These are phyloP conservation scores for Lasiosphaeria hispida DNA, from an alignment of 495 filamentous ascomycete genomes.

Conservation along the genomic window DNA sequence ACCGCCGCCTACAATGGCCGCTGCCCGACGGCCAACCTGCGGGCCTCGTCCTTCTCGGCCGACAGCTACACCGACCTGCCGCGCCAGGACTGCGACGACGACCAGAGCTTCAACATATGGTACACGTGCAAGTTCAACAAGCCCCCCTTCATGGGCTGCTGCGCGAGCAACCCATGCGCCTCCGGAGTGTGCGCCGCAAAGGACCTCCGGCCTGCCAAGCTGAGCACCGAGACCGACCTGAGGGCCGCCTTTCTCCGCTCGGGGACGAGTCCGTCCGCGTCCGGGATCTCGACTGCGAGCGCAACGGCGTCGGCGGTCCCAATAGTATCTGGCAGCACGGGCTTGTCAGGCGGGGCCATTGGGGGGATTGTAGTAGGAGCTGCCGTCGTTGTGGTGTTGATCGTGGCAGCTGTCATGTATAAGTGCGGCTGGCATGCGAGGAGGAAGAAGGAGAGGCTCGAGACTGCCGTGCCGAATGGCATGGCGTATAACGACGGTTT, in stretches of 20 bases:
- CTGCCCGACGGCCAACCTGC: constrained; percentile 23
- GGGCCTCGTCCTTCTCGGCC: constrained; percentile 19
- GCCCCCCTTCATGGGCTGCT: constrained; percentile 37
- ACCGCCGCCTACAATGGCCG: constrained; percentile 11
- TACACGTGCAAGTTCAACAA: constrained; percentile 27
- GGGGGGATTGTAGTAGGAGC: neutral
- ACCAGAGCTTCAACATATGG: constrained; percentile 14
- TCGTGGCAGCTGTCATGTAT: neutral
- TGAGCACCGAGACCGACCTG: neutral
- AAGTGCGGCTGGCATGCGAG: neutral
- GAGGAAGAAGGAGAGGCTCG: neutral
- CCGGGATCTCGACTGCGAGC: neutral
- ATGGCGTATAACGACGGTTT: neutral
- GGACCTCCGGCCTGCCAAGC: constrained; percentile 26
- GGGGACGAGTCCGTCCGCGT: no score
- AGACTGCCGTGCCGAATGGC: neutral
- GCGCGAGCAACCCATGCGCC: constrained; percentile 26
- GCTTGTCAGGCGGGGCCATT: neutral
- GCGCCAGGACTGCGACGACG: constrained; percentile 17
- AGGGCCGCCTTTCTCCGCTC: neutral
- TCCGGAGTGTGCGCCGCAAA: constrained; percentile 18
- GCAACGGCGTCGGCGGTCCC: neutral
- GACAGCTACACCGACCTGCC: constrained; percentile 18
- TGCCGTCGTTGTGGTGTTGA: neutral
- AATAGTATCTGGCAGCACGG: neutral